Evolutionary conservation across 495 filamentous ascomycete genomes (phyloP).

Genomic region (Amphirosellinia nigrospora): DNA sequence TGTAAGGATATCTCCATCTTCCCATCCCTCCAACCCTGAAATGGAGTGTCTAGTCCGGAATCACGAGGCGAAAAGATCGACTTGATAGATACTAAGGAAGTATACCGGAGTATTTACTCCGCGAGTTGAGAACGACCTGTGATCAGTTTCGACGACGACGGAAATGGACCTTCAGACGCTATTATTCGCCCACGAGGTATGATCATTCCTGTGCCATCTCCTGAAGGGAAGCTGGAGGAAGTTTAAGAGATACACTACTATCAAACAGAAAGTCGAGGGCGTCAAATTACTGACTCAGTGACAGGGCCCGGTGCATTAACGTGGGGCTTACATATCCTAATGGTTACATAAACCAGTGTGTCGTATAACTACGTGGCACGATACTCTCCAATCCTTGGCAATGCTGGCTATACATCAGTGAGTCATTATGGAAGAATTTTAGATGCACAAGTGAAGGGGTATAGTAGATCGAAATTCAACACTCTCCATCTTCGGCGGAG

Average conservation of each 20-base stretch:
- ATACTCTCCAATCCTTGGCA: background rate
- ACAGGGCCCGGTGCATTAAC: background rate
- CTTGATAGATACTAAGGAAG: too few species aligned
- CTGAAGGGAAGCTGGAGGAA: background rate
- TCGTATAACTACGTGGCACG: background rate
- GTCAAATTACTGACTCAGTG: background rate
- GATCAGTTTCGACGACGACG: background rate
- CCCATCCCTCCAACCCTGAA: background rate
- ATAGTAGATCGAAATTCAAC: background rate
- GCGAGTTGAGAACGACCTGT: background rate
- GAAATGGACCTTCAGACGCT: background rate
- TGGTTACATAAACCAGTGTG: background rate
- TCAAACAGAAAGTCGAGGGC: background rate
- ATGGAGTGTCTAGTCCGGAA: background rate
- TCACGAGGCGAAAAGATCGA: background rate
- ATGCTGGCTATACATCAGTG: background rate
- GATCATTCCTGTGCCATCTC: background rate
- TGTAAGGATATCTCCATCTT: background rate
- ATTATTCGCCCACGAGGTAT: background rate
- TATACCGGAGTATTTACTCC: constrained; percentile 8
- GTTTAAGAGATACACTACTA: background rate
- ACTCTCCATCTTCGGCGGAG: background rate
- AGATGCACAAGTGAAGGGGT: background rate
- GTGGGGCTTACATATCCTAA: background rate
- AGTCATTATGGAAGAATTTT: background rate